phyloP scores from a whole-genome alignment of 1,139 yeast species.

The Taphrina populina region DNA sequence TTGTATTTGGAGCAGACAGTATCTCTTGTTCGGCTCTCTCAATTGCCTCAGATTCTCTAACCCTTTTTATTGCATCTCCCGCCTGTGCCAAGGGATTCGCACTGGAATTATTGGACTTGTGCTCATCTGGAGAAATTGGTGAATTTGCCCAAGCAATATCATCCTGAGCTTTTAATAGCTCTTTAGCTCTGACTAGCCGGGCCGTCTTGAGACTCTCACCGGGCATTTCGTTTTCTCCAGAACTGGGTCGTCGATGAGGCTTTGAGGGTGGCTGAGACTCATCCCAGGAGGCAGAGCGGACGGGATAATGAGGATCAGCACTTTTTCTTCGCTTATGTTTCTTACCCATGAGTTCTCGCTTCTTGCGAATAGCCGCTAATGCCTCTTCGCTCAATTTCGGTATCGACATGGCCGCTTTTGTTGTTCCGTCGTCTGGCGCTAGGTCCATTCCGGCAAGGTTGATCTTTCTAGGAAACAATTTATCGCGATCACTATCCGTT shows the following conservation, averaged over 20 bases:
- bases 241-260: conserved; percentile 20
- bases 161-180: conserved; percentile 21
- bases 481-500: not conserved
- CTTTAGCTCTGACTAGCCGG: conserved; percentile 21
- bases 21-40: not conserved
- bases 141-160: conserved; percentile 33
- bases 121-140: conserved; percentile 28
- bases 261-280: conserved; percentile 11
- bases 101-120: not conserved
- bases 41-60: not conserved
- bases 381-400: conserved; percentile 22
- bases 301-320: conserved; percentile 24
- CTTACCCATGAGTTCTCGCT: conserved; percentile 26
- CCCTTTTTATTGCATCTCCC: conserved; percentile 1
- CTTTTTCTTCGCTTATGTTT: conserved; percentile 29
- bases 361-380: conserved; percentile 22
- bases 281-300: conserved; percentile 27
- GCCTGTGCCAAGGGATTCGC: conserved; percentile 4
- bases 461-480: conserved; percentile 6
- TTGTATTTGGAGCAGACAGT: not conserved
- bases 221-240: conserved; percentile 8
- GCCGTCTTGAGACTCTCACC: conserved; percentile 10
- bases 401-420: conserved; percentile 11
- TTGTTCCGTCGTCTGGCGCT: conserved; percentile 26
- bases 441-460: conserved; percentile 28